Evolutionary conservation across 2,329 filamentous ascomycete species (phyloP).

Genomic region (Magnaporthiopsis poae): DNA sequence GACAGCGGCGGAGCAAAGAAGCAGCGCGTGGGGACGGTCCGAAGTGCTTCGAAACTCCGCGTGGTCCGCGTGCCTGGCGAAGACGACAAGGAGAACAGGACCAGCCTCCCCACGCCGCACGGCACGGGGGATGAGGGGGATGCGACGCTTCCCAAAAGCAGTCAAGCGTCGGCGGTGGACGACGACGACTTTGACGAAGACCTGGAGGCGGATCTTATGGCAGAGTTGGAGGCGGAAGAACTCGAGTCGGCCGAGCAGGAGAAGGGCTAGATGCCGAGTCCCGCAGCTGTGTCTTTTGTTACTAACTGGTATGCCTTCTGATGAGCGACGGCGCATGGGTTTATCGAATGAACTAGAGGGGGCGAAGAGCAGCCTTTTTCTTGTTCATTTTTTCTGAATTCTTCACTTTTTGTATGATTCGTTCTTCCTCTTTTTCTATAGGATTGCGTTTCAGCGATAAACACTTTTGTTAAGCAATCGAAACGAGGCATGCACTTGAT

Average conservation of each 20-base stretch:
- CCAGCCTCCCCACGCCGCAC: constrained; percentile 31
- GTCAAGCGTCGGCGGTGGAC: constrained; percentile 25
- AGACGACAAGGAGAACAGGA: constrained; percentile 22
- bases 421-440: neutral
- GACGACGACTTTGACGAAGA: constrained; percentile 36
- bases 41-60: constrained; percentile 37
- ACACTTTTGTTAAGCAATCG: neutral
- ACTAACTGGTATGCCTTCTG: neutral
- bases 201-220: constrained; percentile 53
- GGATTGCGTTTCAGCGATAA: neutral
- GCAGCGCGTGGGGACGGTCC: constrained; percentile 27
- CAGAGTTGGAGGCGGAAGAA: constrained; percentile 42
- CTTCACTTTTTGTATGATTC: neutral
- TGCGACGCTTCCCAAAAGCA: constrained; percentile 17
- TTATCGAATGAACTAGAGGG: neutral
- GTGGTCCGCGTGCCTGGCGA: constrained; percentile 33
- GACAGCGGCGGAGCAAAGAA: constrained; percentile 22
- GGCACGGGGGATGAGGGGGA: constrained; percentile 34
- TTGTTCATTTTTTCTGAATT: neutral
- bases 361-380: neutral
- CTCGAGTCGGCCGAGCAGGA: constrained; percentile 13
- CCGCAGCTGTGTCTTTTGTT: neutral
- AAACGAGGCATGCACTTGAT: no score
- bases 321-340: neutral
- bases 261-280: constrained; percentile 11